Evolutionary conservation across 176 grass and related monocot genomes (phyloP).

Genomic region (maize (Zea mays)): DNA sequence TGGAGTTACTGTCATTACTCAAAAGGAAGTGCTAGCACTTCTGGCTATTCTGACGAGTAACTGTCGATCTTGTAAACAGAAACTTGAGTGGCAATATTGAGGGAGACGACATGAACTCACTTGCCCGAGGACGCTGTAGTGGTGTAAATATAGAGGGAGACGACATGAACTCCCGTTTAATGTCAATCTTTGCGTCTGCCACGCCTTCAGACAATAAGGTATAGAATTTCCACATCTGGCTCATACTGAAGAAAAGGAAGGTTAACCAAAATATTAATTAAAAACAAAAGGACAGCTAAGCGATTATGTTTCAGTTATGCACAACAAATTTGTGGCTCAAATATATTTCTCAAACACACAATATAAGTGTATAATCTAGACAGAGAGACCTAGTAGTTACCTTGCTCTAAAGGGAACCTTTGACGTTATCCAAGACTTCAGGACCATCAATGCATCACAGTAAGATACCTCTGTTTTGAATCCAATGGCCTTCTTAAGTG

Average conservation of each 20-base stretch:
- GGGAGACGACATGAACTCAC: constrained; percentile 35
- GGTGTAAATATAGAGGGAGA: constrained; percentile 75
- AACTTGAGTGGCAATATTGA: no score
- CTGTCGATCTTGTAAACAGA: no score
- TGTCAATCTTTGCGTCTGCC: constrained; percentile 55
- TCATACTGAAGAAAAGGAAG: constrained; percentile 58
- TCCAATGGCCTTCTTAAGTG: constrained; percentile 73
- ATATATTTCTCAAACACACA: constrained; percentile 8
- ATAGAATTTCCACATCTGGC: constrained; percentile 88
- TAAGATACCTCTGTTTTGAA: constrained; percentile 78
- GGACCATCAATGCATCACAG: constrained; percentile 62
- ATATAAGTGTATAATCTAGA: background rate
- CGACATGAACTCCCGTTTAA: constrained; percentile 66
- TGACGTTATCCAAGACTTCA: constrained; percentile 68
- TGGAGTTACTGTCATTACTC: no score
- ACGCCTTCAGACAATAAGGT: constrained; percentile 69
- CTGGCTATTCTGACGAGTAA: no score
- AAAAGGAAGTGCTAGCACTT: no score
- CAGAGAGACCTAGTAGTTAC: constrained; percentile 35
- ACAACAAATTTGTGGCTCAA: constrained; percentile 11
- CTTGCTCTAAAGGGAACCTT: constrained; percentile 71
- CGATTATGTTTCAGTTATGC: background rate
- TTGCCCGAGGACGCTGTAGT: constrained; percentile 43
- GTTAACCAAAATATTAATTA: constrained; percentile 23
- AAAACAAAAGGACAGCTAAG: constrained; percentile 4